Evolutionary conservation across 1,284 basidiomycete genomes (phyloP), one percentile per base, ranked within the genome.

Genomic region (Ceratobasidium theobromae): DNA sequence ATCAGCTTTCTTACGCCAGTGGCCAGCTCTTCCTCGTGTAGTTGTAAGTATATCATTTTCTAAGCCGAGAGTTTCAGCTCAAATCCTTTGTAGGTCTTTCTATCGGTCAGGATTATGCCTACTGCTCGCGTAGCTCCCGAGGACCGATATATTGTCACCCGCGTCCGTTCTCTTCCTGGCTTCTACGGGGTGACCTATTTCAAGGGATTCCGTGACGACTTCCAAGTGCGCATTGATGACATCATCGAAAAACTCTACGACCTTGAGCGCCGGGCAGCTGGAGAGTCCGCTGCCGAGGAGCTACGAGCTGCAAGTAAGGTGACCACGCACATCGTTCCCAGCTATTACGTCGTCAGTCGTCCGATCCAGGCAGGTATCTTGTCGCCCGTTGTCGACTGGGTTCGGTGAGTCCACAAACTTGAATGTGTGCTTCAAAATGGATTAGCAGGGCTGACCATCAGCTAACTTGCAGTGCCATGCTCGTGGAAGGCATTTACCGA

Each of bases 161-260:
- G 84, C 72, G 80, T 85, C 33, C 78, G 82, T 21, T 78, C 79
- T 1, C 70, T 86, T 11, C 77, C 65, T 81, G 84, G 85, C 1
- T 85, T 86, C 72, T 87, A 86, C 58, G 82, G 81, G 18, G 82
- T 82, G 1, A 83, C 83, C 0, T 85, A 86, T 69, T 80, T 81
- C 68, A 74, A 83, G 32, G 86, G 86, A 0, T 89, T 85, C 76
- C 77, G 85, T 28, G 86, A 88, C 65, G 74, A 79, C 8, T 81
- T 84, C 66, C 77, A 82, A 66, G 78, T 84, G 8, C 45, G 74
- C 68, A 72, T 82, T 9, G 72, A 77, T 8, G 79, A 82, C n/a
- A 75, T 87, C 40, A 73, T 85, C 9, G 77, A 80, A 21, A 77
- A 76, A n/a, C 81, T 87, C 58, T 80, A 78, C 68, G 73, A 72